A percentile compares a stretch with the other conserved stretches of the same genome.
These are phyloP conservation scores for Primulina tabacum DNA, from an alignment of 257 asterid genomes.

Conservation along the genomic window DNA sequence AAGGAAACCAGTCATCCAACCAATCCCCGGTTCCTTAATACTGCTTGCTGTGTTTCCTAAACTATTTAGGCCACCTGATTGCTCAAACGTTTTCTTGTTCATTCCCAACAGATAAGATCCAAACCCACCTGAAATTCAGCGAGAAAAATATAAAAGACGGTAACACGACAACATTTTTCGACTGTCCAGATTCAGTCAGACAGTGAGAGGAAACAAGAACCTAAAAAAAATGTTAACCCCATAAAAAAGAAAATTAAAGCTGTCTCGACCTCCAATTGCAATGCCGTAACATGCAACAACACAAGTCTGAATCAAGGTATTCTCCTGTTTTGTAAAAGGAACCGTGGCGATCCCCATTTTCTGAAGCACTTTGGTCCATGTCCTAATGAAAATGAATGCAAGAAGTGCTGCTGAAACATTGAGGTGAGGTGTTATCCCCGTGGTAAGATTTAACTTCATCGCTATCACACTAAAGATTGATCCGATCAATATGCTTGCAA, in stretches of 20 bases:
- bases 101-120: slow-evolving; percentile 77
- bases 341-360: slow-evolving; percentile 47
- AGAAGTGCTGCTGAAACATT: slow-evolving; percentile 84
- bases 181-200: neutral
- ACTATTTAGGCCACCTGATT: slow-evolving; percentile 49
- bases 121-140: slow-evolving; percentile 60
- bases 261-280: slow-evolving; percentile 59
- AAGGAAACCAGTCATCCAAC: slow-evolving; percentile 78
- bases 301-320: slow-evolving; percentile 89
- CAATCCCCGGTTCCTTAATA: slow-evolving; percentile 70
- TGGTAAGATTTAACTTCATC: slow-evolving; percentile 74
- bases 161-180: neutral
- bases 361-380: slow-evolving; percentile 53
- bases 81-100: slow-evolving; percentile 70
- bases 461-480: slow-evolving; percentile 61
- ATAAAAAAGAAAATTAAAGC: neutral
- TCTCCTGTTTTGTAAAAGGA: slow-evolving; percentile 86
- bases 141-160: neutral
- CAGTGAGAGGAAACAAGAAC: neutral
- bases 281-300: slow-evolving; percentile 86
- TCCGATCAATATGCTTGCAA: slow-evolving; percentile 61
- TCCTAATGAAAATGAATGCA: slow-evolving; percentile 49
- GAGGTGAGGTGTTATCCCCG: slow-evolving; percentile 78
- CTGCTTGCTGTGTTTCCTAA: slow-evolving; percentile 63
- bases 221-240: neutral